Base-by-base conservation (phyloP, 805 yeast species). In the Metschnikowia gelsemii region DNA sequence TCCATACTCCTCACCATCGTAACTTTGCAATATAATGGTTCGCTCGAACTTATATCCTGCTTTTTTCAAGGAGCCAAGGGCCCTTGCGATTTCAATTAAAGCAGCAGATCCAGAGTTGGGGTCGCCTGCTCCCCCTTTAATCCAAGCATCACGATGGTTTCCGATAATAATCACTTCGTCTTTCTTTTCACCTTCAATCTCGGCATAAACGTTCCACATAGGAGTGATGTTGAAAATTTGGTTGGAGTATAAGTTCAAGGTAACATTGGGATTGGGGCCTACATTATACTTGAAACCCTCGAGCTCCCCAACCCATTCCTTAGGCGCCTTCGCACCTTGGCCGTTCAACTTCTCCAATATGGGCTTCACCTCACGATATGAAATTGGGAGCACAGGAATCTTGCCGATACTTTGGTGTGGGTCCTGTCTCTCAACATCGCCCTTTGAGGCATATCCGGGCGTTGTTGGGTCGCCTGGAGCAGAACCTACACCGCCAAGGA, bases 1-100 rank as follows among this genome's bases (percentile, higher is more conserved):
- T 0, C 85, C 91, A 47, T 76, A 76, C 55, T 82, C 87, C 50
- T 81, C 89, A 25, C 87, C 95, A 61, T 87, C 95, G 89, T 89
- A 87, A 21, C 86, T 79, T 0, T 83, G 82, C 33, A 87, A 68
- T 40, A 78, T 70, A 18, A 87, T 80, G 0, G 89, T 78, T 54
- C 93, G 68, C 37, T 76, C 59, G 8, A 95, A 95, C 54, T 73
- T 76, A 90, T 90, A 87, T 7, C 87, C 88, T 1, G 57, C 48
- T 32, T 66, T 58, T 46, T 72, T 64, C 38, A 84, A 64, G 31
- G 68, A 75, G 18, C 78, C 75, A 25, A 83, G 65, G 1, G 77
- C 80, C 35, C 86, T 68, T 6, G 82, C 80, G 30, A 84, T 62
- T 57, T 84, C 91, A 31, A 84, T 59, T 48, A 82, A 46, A 0